Evolutionary conservation across 148 eudicot species (phyloP), one percentile per base, ranked within the genome.

Genomic region (Chenopodium suecicum): DNA sequence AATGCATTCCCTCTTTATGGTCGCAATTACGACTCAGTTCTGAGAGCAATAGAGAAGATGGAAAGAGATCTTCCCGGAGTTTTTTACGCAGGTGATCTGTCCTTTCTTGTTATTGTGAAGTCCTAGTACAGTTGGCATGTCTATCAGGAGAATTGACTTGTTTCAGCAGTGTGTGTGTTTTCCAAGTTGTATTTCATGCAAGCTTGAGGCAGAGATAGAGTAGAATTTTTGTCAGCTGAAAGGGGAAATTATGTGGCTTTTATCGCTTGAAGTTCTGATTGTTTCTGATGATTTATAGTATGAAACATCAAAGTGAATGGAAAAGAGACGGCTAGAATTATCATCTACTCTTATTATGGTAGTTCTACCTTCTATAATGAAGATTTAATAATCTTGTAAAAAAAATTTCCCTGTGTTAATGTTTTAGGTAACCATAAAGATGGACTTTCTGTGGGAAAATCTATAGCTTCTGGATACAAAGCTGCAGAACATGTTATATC

Each of bases 381-480:
- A 31, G 4, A 19, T 8, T 48, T 8, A 12, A 17, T 25, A 14
- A 23, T 20, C 11, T 41, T 31, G 25, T 32, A 70, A 56, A 25
- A 25, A 25, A 25, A 25, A 25, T 23, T 29, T 34, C 27, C 68
- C 16, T 41, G 79, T 48, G n/a, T 67, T 41, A 2, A 29, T 50
- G 73, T 12, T 44, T 9, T 73, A 96, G 99, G 99, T 82, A 96
- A 96, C 87, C 97, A 96, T 83, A 89, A 90, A 86, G 94, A 91
- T 83, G 98, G 98, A 78, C 87, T 95, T n/a, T 91, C 98, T 27
- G 98, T 95, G 50, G 98, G 98, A 54, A 95, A 93, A 87, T 91
- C 98, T 25, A 69, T 95, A 85, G 84, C 96, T 11, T 92, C 94
- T 1, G 98, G 98, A 44, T 92, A 89, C 89, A 88, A 86, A 84